phyloP scores from a whole-genome alignment of 2,329 filamentous ascomycete genomes.

The Cryphonectria carpinicola region DNA sequence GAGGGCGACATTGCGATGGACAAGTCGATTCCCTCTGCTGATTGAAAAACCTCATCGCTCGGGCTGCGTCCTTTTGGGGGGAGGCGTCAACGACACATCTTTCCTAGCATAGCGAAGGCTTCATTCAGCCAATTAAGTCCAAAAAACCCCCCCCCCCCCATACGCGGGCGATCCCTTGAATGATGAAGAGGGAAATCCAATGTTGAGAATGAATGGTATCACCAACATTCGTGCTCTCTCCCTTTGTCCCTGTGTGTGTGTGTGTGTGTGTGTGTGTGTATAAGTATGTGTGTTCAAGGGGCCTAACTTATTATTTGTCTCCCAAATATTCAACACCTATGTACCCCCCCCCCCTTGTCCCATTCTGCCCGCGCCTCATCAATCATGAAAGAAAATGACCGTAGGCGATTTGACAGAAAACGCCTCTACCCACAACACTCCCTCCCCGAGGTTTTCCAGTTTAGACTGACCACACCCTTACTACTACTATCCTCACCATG shows the following conservation, averaged over 20 bases:
- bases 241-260: not conserved
- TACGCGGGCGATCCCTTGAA: not conserved
- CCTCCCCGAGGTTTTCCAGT: not conserved
- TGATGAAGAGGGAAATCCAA: not conserved
- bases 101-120: slow-evolving; percentile 11
- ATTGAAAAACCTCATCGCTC: not conserved
- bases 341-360: not conserved
- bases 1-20: not conserved
- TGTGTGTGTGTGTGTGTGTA: not conserved
- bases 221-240: not conserved
- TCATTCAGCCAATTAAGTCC: not conserved
- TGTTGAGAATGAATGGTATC: not conserved
- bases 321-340: not conserved
- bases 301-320: not conserved
- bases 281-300: not conserved
- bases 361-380: not conserved
- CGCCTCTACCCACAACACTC: not conserved
- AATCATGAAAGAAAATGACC: not conserved
- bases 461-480: not conserved
- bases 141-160: not conserved
- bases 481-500: not conserved
- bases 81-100: not conserved
- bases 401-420: not conserved
- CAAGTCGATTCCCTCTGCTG: not conserved
- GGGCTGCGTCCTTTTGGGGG: not conserved